Evolutionary conservation across 257 asterid genomes (phyloP), one percentile per base, ranked within the genome.

Genomic region (Capsicum baccatum): DNA sequence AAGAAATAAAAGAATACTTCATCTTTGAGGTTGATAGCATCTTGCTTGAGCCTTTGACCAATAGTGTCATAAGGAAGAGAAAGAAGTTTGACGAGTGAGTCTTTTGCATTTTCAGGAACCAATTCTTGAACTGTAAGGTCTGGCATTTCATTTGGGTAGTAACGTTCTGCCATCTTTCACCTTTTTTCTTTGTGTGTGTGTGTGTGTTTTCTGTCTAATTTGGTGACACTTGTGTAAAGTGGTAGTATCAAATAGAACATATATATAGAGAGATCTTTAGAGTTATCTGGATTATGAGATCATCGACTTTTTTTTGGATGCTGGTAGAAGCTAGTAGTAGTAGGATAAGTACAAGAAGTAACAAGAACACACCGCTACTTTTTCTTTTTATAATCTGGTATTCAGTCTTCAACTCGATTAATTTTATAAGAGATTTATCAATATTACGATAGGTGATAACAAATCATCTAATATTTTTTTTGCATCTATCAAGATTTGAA

Each of bases 131-230:
- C 15, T 39, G 92, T 84, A 79, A 85, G 79, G 85, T 79, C 89
- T 17, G 94, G 91, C 92, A 94, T 88, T 84, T 91, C 95, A 56
- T 91, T 94, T 0, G 90, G 90, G 50, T 93, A 93, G 89, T 82
- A 93, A 68, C 97, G 97, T 76, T 92, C 94, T 5, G 88, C 90
- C 97, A 93, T 93, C 55, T 81, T 66, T 62, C 70, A 1, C 19
- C 4, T 5, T 1, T 58, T 10, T 21, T 3, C 0, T 12, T 26
- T 39, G 44, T 39, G 44, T 39, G 44, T 39, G 42, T 37, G 44
- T 39, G 44, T 39, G 44, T 39, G 44, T 19, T 19, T 12, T 74
- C 2, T 3, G 10, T 50, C 10, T 1, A 47, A 12, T 37, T 68
- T 9, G 11, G n/a, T 66, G 71, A 33, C 47, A 48, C 60, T 73